Evolutionary conservation across 73 alveolate species (phyloP), one percentile per base, ranked within the genome.

Genomic region (Symbiodinium pilosum): DNA sequence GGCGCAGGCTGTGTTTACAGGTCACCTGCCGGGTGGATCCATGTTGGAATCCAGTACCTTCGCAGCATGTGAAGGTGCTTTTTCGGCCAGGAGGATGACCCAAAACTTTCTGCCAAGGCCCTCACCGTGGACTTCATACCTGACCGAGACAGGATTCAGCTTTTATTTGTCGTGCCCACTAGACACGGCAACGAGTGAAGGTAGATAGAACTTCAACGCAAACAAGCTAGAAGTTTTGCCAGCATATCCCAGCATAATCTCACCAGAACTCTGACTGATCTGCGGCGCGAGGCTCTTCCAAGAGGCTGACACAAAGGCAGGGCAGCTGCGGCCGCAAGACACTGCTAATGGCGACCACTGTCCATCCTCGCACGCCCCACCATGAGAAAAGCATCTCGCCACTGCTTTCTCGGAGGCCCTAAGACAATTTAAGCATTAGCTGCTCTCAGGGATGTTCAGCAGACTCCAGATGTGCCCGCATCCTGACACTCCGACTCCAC

Each of bases 11-110:
- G 47, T 88, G 96, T 34, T 91, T 91, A n/a, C 96, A 91, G 75
- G 96, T 91, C n/a, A 91, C 75, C 77, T 91, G 96, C n/a, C 96
- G 87, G 14, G 96, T 91, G 52, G 96, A 91, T 24, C 96, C 96
- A n/a, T 91, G 96, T 52, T 69, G 88, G 9, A 68, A 41, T 6
- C 96, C 96, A 0, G 86, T 21, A n/a, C 96, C 96, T 91, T 21
- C 2, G 28, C 32, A 56, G 39, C 81, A 34, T 9, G 30, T 14
- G 38, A 20, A 64, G 8, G 38, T 24, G 34, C 32, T n/a, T 54
- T 1, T 9, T n/a, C 20, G 73, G 26, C 73, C 20, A 54, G 5
- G 20, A 24, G 30, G 30, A 30, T 16, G 73, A 24, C 26, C 32
- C 34, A 54, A 24, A 30, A 5, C 73, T 11, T 11, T 54, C 28